Evolutionary conservation across 2,329 filamentous ascomycete genomes (phyloP).

Genomic region (Rutstroemia sp.): DNA sequence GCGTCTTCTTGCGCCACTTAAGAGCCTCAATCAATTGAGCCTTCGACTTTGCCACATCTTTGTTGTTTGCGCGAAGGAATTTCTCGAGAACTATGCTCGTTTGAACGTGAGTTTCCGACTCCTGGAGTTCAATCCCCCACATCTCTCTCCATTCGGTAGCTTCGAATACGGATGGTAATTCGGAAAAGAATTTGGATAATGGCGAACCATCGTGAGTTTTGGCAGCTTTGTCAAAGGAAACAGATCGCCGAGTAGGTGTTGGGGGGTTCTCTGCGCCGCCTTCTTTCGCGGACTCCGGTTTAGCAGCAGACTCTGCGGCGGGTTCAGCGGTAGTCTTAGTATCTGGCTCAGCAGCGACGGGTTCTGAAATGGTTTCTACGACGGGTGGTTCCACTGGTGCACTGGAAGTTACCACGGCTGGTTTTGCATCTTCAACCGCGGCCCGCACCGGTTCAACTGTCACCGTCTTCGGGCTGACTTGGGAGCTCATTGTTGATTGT

Average conservation of each 20-base stretch:
- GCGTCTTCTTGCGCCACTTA: slow-evolving; percentile 71
- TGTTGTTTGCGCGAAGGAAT: slow-evolving; percentile 84
- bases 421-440: background rate
- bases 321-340: background rate
- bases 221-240: slow-evolving; percentile 5
- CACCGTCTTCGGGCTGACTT: background rate
- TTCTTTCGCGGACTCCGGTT: slow-evolving; percentile 2
- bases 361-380: background rate
- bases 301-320: slow-evolving; percentile 1
- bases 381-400: background rate
- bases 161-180: slow-evolving; percentile 49
- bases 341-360: background rate
- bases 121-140: slow-evolving; percentile 68
- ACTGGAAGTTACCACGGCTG: background rate
- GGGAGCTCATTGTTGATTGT: background rate
- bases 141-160: slow-evolving; percentile 64
- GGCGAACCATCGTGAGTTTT: slow-evolving; percentile 20
- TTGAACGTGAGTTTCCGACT: slow-evolving; percentile 49
- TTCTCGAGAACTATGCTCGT: slow-evolving; percentile 85
- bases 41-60: slow-evolving; percentile 64
- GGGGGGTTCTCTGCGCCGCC: background rate
- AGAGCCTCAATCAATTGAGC: slow-evolving; percentile 74
- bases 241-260: background rate
- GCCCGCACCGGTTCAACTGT: background rate
- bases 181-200: slow-evolving; percentile 49